phyloP scores from a whole-genome alignment of 2,329 filamentous ascomycete species.

The Cercospora citrullina region DNA sequence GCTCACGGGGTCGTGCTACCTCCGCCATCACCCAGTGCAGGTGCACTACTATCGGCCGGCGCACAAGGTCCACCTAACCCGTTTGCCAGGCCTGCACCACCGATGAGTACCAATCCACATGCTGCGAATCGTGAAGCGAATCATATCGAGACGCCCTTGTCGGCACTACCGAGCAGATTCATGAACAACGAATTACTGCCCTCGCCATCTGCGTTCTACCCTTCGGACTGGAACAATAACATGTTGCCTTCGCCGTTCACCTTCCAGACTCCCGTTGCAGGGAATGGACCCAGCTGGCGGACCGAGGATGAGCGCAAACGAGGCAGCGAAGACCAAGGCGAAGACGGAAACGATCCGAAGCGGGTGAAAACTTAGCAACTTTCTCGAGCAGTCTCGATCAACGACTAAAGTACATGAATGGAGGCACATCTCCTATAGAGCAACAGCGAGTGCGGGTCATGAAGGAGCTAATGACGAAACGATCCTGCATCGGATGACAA shows the following conservation, averaged over 20 bases:
- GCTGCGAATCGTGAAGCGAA: constrained; percentile 42
- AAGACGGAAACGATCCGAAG: constrained; percentile 30
- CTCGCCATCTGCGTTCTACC: constrained; percentile 88
- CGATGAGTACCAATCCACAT: constrained; percentile 56
- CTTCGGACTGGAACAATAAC: constrained; percentile 72
- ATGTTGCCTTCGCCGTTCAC: constrained; percentile 90
- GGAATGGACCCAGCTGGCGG: constrained; percentile 46
- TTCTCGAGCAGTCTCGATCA: neutral
- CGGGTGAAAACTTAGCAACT: constrained; percentile 25
- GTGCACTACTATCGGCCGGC: constrained; percentile 82
- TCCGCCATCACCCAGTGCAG: constrained; percentile 86
- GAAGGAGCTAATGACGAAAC: neutral
- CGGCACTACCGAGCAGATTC: constrained; percentile 87
- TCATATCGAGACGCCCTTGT: constrained; percentile 79
- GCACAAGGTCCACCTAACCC: constrained; percentile 92
- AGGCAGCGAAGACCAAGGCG: constrained; percentile 30
- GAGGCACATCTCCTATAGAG: neutral
- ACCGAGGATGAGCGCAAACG: constrained; percentile 40
- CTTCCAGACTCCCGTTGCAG: constrained; percentile 75
- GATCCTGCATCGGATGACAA: neutral
- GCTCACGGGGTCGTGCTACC: constrained; percentile 71
- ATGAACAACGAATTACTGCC: constrained; percentile 84
- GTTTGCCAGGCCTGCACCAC: constrained; percentile 83
- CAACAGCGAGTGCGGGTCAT: neutral
- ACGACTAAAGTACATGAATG: neutral